Percentiles rank a stretch among this genome's conserved stretches.
phyloP scores from a whole-genome alignment of 441 rosid species.

The Croton setiger region DNA sequence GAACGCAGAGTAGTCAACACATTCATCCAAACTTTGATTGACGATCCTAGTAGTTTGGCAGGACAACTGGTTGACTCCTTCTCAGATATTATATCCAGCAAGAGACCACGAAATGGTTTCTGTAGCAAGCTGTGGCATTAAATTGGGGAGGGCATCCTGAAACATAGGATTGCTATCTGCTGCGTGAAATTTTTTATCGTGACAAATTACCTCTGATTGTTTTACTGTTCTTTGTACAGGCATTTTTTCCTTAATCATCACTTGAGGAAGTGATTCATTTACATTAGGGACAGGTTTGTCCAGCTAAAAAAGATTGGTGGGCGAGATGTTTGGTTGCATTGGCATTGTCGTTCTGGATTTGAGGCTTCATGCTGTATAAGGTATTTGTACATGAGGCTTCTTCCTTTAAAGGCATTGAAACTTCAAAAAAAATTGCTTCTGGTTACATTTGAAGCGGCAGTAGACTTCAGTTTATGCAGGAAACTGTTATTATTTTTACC shows the following conservation, averaged over 20 bases:
- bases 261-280: slow-evolving; percentile 36
- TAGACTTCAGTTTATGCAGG: slow-evolving; percentile 19
- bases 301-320: slow-evolving; percentile 35
- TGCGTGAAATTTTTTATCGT: slow-evolving; percentile 27
- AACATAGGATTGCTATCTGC: slow-evolving; percentile 24
- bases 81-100: slow-evolving; percentile 69
- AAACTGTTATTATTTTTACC: slow-evolving; percentile 25
- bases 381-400: slow-evolving; percentile 17
- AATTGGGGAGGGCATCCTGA: slow-evolving; percentile 26
- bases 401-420: slow-evolving; percentile 10
- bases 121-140: slow-evolving; percentile 66
- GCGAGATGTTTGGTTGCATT: slow-evolving; percentile 26
- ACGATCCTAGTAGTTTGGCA: slow-evolving; percentile 89
- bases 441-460: slow-evolving; percentile 18
- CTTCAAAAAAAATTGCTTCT: slow-evolving; percentile 15
- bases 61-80: slow-evolving; percentile 89
- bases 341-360: not conserved
- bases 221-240: slow-evolving; percentile 38
- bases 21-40: slow-evolving; percentile 77
- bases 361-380: slow-evolving; percentile 9
- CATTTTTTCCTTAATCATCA: slow-evolving; percentile 36
- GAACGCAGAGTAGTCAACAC: slow-evolving; percentile 90
- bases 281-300: slow-evolving; percentile 29
- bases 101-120: slow-evolving; percentile 67
- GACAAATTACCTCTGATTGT: slow-evolving; percentile 33